Evolutionary conservation across 345 rosid species (phyloP).

Genomic region (Aethionema arabicum): DNA sequence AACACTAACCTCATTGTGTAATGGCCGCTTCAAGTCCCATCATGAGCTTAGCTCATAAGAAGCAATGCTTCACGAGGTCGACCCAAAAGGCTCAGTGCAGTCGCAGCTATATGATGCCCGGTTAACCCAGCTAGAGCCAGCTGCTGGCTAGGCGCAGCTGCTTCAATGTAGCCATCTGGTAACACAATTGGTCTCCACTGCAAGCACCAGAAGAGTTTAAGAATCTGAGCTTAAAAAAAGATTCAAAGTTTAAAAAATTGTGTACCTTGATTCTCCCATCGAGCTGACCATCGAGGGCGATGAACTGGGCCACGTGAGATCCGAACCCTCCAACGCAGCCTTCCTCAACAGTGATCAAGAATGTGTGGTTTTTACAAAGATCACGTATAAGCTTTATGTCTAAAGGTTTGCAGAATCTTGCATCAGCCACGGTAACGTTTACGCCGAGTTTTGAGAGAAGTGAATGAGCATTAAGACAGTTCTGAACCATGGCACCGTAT

Average conservation of each 20-base stretch:
- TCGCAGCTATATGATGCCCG: slow-evolving; percentile 92
- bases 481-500: slow-evolving; percentile 91
- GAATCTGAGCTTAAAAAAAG: not conserved
- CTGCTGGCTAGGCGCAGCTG: slow-evolving; percentile 70
- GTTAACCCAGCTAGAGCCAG: slow-evolving; percentile 74
- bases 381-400: slow-evolving; percentile 71
- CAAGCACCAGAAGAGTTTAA: slow-evolving; percentile 4
- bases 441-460: slow-evolving; percentile 82
- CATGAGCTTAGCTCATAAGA: slow-evolving; percentile 56
- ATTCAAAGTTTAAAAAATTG: slow-evolving; percentile 1
- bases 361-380: slow-evolving; percentile 64
- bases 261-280: slow-evolving; percentile 75
- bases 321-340: slow-evolving; percentile 92
- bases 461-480: slow-evolving; percentile 77
- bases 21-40: no score
- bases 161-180: slow-evolving; percentile 81
- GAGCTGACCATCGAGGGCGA: slow-evolving; percentile 88
- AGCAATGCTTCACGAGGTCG: slow-evolving; percentile 88
- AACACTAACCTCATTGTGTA: no score
- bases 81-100: slow-evolving; percentile 73
- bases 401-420: slow-evolving; percentile 95
- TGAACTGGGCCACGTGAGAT: slow-evolving; percentile 85
- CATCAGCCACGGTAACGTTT: slow-evolving; percentile 86
- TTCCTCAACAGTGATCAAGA: slow-evolving; percentile 86
- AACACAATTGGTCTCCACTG: slow-evolving; percentile 95